phyloP scores from a whole-genome alignment of 2,329 filamentous ascomycete genomes.

The Colletotrichum limetticola region DNA sequence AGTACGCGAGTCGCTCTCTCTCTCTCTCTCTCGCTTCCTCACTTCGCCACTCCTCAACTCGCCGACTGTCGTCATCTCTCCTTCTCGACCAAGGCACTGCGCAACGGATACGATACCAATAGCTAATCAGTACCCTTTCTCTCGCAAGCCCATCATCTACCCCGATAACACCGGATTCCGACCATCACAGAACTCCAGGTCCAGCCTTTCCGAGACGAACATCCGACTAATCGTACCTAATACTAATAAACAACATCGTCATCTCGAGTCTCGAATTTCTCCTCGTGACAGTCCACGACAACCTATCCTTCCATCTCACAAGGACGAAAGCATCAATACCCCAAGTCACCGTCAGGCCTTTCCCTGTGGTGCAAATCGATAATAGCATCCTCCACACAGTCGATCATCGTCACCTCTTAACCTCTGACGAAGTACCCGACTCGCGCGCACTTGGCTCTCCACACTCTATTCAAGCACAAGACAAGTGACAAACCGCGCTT shows the following conservation, averaged over 20 bases:
- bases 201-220: constrained; percentile 6
- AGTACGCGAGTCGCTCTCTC: background rate
- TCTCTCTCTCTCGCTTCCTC: background rate
- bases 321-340: constrained; percentile 6
- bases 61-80: constrained; percentile 13
- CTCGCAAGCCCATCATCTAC: background rate
- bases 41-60: background rate
- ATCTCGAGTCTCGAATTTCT: constrained; percentile 27
- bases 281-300: constrained; percentile 21
- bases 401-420: constrained; percentile 12
- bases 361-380: constrained; percentile 9
- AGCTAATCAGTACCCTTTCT: background rate
- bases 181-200: constrained; percentile 1
- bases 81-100: background rate
- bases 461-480: constrained; percentile 16
- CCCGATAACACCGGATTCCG: background rate
- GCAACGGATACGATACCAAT: background rate
- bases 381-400: background rate
- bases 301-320: constrained; percentile 7
- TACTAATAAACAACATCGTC: constrained; percentile 15
- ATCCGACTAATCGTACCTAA: constrained; percentile 12
- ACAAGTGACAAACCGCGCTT: constrained; percentile 8
- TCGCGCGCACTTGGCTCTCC: constrained; percentile 26
- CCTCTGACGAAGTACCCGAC: constrained; percentile 29
- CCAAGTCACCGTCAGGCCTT: constrained; percentile 6